Base-by-base conservation (phyloP, 176 grass and related monocot species). In the Carex myosuroides region DNA sequence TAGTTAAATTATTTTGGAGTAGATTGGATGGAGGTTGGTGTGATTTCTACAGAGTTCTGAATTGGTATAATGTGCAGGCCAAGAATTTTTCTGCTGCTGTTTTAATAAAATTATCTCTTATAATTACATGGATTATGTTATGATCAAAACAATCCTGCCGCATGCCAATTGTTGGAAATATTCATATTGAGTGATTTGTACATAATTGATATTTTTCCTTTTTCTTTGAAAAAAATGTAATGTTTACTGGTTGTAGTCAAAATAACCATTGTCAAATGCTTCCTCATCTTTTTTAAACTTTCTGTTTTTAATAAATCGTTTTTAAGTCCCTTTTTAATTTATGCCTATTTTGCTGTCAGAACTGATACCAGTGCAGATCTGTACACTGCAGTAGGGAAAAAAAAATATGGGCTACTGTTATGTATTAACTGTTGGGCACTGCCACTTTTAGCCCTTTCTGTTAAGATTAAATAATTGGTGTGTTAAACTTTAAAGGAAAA, bases 11-110 rank as follows among this genome's bases (percentile, higher is more conserved):
- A 80, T 85, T 55, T 39, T 16, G 39, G 50, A 32, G 30, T 64
- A 2, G 74, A 88, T 67, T 6, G n/a, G 52, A 70, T 24, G 73
- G 55, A 17, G 80, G 82, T 79, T 62, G 77, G 39, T 82, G 8
- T 30, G 60, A 83, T 16, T 79, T 32, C 18, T 59, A 80, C 30
- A 22, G 52, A 42, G 20, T 26, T 74, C 44, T 74, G 20, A 44
- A 61, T 14, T 46, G 73, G 79, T 88, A 79, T 84, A 17, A 32
- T 66, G 53, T 69, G 46, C 59, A 52, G 22, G 77, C 18, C 60
- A 58, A 69, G 7, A 61, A 42, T 16, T 26, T 55, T 39, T 59
- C 46, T n/a, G 24, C 13, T 14, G 81, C 6, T 39, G 1, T 42
- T 30, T 85, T 35, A 13, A 3, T 44, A 42, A 20, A 48, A 7